Conservation (phyloP, 2,329 filamentous ascomycete genomes). For the Calonectria hawksworthii region DNA sequence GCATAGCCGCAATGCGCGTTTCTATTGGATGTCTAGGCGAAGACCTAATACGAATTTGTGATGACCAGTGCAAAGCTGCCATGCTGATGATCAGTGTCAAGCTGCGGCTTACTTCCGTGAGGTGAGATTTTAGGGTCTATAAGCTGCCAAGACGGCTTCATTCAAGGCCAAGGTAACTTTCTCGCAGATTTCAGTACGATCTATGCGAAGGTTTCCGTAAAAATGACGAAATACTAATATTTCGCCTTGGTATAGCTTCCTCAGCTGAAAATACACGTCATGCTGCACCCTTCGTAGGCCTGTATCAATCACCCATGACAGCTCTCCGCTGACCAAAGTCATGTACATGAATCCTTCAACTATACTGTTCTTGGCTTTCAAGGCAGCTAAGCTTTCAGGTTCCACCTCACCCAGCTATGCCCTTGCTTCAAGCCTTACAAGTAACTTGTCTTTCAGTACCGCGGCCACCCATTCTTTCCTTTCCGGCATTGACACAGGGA, state of each 20-base stretch:
- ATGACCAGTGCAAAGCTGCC: not conserved
- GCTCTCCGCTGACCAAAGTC: not conserved
- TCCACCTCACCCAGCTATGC: not conserved
- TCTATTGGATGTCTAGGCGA: not conserved
- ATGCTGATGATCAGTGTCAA: not conserved
- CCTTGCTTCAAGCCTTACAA: not conserved
- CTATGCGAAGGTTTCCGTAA: not conserved
- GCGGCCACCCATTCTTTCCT: conserved; percentile 43
- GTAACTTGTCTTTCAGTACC: conserved; percentile 11
- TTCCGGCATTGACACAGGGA: conserved; percentile 33
- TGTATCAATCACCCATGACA: not conserved
- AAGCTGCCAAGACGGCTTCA: conserved; percentile 1
- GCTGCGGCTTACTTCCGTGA: not conserved
- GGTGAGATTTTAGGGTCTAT: not conserved
- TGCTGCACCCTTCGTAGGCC: not conserved
- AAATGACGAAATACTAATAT: not conserved
- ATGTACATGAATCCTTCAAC: not conserved
- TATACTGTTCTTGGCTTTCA: not conserved
- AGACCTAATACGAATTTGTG: not conserved
- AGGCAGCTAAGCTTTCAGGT: not conserved
- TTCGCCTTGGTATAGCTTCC: not conserved
- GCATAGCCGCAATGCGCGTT: not conserved
- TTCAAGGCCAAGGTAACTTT: not conserved
- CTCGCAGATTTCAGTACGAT: not conserved
- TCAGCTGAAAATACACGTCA: not conserved